These are phyloP conservation scores for Gillenia trifoliata DNA, from an alignment of 306 rosid species.

Conservation along the genomic window DNA sequence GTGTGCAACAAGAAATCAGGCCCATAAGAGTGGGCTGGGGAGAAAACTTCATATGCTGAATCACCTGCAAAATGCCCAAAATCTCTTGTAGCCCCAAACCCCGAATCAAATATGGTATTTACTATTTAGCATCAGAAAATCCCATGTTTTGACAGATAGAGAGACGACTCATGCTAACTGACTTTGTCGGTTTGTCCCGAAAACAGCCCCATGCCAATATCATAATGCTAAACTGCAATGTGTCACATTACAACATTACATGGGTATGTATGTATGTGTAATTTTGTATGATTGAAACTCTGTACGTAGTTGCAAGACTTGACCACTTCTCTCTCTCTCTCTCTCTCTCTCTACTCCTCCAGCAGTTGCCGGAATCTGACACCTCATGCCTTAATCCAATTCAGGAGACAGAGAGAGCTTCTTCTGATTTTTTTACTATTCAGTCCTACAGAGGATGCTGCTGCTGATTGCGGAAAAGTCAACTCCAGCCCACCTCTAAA, in stretches of 20 bases:
- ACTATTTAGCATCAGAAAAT: neutral
- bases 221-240: neutral
- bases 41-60: too few species aligned
- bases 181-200: neutral
- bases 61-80: neutral
- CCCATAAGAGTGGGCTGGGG: too few species aligned
- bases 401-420: neutral
- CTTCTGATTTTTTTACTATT: neutral
- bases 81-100: neutral
- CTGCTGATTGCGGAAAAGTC: neutral
- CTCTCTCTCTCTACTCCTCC: neutral
- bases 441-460: neutral
- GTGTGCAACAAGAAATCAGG: too few species aligned
- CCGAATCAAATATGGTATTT: neutral
- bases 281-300: neutral
- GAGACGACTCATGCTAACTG: neutral
- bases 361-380: neutral
- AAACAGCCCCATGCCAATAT: neutral
- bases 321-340: conserved; percentile 9
- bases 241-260: neutral
- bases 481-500: neutral
- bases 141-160: neutral
- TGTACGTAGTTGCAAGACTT: neutral
- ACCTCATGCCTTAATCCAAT: neutral
- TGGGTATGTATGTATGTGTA: neutral